Conservation (phyloP, 352 stramenopile genomes). For the Globisporangium paroecandrum region DNA sequence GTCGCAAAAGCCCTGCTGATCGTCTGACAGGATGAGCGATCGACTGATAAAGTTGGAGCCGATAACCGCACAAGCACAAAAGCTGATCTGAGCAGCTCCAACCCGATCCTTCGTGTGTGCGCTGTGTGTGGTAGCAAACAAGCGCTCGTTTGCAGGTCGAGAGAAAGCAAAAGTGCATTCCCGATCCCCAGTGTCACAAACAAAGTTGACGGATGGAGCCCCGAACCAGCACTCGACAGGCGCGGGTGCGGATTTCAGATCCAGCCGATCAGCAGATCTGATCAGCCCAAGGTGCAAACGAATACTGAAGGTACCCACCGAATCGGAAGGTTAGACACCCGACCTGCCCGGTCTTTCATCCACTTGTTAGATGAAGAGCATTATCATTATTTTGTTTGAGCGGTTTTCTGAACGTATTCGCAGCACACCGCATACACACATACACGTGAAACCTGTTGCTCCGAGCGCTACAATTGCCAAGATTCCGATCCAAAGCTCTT, state of each 20-base stretch:
- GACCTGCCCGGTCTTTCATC: neutral
- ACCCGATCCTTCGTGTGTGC: neutral
- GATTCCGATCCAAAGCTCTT: too few relatives aligned
- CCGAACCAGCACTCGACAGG: neutral
- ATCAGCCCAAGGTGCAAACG: neutral
- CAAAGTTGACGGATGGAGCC: neutral
- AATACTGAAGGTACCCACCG: neutral
- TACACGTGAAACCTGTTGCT: too few relatives aligned
- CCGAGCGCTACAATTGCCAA: too few relatives aligned
- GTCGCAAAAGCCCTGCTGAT: neutral
- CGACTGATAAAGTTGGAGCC: neutral
- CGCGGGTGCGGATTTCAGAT: neutral
- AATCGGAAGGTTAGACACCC: neutral
- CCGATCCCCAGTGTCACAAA: neutral
- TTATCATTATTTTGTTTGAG: neutral
- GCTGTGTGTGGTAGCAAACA: neutral
- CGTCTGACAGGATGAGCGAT: neutral
- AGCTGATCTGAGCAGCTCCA: neutral
- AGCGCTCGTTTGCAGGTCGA: neutral
- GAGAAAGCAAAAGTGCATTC: neutral
- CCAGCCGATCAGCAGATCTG: neutral
- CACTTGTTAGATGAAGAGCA: neutral
- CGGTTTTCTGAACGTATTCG: too few relatives aligned
- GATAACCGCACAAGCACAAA: neutral
- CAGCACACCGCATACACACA: too few relatives aligned